These are phyloP conservation scores for Ophiostoma sp. DNA, from an alignment of 2,329 filamentous ascomycete genomes.

Conservation along the genomic window DNA sequence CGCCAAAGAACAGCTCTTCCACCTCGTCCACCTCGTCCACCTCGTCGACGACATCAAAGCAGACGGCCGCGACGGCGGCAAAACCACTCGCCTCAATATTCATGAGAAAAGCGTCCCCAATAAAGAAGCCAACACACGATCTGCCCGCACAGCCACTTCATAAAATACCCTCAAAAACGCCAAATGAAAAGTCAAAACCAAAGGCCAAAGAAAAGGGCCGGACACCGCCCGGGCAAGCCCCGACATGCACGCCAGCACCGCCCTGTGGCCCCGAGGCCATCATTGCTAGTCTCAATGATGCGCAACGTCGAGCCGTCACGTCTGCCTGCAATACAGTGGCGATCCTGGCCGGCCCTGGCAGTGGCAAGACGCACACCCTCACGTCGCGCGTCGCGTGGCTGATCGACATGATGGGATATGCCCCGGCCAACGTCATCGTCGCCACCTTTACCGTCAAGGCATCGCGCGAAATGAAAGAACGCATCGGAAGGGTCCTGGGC, in stretches of 20 bases:
- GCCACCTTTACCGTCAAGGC: constrained; percentile 98
- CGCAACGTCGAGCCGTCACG: constrained; percentile 52
- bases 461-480: constrained; percentile 84
- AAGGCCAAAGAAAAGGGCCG: neutral
- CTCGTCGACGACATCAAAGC: neutral
- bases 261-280: constrained; percentile 30
- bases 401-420: constrained; percentile 63
- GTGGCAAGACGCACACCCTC: constrained; percentile 91
- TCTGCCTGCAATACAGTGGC: constrained; percentile 53
- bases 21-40: neutral
- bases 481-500: constrained; percentile 77
- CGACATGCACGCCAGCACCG: neutral
- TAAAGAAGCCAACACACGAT: neutral
- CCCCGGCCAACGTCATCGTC: constrained; percentile 84
- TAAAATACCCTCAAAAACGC: neutral
- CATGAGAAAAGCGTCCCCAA: neutral
- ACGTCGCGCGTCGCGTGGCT: constrained; percentile 90
- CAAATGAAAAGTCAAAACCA: neutral
- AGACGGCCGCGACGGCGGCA: neutral
- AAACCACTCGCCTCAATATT: constrained; percentile 9
- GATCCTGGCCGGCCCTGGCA: constrained; percentile 63
- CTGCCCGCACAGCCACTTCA: neutral
- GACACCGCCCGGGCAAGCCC: neutral
- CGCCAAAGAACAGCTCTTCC: neutral
- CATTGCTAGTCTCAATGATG: constrained; percentile 48